Evolutionary conservation across 345 rosid genomes (phyloP), one percentile per base, ranked within the genome.

Genomic region (Pistacia integerrima): DNA sequence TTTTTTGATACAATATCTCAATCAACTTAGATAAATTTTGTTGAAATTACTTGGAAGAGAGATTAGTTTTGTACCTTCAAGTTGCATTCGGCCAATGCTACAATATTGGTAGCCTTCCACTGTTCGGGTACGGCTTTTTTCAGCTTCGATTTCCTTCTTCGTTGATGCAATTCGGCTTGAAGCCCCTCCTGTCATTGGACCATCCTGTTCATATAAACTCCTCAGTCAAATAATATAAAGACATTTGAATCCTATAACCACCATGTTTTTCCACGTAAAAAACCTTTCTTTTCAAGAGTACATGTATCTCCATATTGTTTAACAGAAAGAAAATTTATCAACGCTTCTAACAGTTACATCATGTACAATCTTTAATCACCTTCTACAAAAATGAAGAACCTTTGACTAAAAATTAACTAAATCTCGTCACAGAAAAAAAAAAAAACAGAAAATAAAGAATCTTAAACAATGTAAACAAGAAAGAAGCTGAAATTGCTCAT

Each of bases 61-160:
- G 28, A 74, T 35, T 8, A 52, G 64, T 18, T 72, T 16, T 72
- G 66, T 81, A 95, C 99, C 94, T 88, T 87, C 84, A 95, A 84
- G 80, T 83, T 86, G 76, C 33, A 30, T 76, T 87, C 93, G 20
- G 92, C 85, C 72, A 95, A 82, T 8, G 88, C 94, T 70, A 90
- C 63, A 22, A 93, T 90, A 75, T 30, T 30, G 33, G 33, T 30
- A 30, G 33, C 33, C 33, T 30, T 30, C 33, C 33, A 30, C 3
- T 2, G 33, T 30, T 30, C 33, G 3, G 3, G 33, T 1, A 30
- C 33, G 33, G 33, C 33, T 30, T 2, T 30, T 30, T 1, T 30
- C 2, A 30, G 33, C 33, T 30, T 30, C 3, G 33, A 30, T 1
- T 30, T 30, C 33, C 33, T 30, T 2, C 33, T 30, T 30, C 33